Percentiles rank a stretch among this genome's conserved stretches.
Evolutionary conservation across 306 rosid genomes (phyloP).

Genomic region (Elaeagnus macrophylla): DNA sequence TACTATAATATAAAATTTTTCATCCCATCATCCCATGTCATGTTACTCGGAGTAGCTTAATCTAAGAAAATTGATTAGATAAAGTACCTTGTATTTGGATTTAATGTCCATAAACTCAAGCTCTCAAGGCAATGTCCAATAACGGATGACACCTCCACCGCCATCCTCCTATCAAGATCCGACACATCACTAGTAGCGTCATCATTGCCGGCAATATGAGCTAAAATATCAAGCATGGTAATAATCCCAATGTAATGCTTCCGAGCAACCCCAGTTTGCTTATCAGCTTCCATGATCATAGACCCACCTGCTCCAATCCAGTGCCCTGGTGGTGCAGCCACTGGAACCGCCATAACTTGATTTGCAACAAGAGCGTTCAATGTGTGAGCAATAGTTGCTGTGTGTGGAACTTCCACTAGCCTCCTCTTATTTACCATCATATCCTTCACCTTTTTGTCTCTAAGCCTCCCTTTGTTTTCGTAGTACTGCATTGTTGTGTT

Average conservation of each 20-base stretch:
- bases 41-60: too few species aligned
- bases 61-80: too few species aligned
- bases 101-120: conserved; percentile 81
- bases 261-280: conserved; percentile 46
- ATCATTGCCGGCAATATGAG: conserved; percentile 64
- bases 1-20: too few species aligned
- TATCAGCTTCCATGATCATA: conserved; percentile 75
- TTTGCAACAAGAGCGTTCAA: conserved; percentile 70
- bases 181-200: conserved; percentile 19
- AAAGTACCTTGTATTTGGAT: conserved; percentile 65
- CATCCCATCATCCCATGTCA: too few species aligned
- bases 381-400: conserved; percentile 65
- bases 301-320: conserved; percentile 95
- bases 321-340: conserved; percentile 89
- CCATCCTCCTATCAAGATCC: conserved; percentile 57
- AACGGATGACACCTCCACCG: conserved; percentile 49
- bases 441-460: conserved; percentile 50
- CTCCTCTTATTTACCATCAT: conserved; percentile 48
- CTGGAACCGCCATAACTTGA: conserved; percentile 64
- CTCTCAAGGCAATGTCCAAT: conserved; percentile 72
- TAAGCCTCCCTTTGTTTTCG: conserved; percentile 2
- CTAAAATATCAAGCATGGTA: conserved; percentile 79
- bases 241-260: conserved; percentile 88
- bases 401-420: conserved; percentile 82
- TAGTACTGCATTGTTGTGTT: too few species aligned